Percentiles rank a stretch among this genome's conserved stretches.
phyloP scores from a whole-genome alignment of 345 rosid genomes.

The Acer saccharum region DNA sequence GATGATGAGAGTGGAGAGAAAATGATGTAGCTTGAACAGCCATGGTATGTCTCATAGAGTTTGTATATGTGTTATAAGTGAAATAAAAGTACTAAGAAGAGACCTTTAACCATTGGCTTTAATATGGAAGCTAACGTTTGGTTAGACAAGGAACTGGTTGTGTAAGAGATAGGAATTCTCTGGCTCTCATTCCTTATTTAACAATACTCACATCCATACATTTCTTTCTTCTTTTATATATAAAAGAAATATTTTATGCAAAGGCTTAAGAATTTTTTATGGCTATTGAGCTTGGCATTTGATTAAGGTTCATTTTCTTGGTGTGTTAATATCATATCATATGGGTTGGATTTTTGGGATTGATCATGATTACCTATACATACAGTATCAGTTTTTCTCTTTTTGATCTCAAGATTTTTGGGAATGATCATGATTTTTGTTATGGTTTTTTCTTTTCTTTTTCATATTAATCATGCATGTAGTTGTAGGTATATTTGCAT shows the following conservation, averaged over 20 bases:
- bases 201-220: constrained; percentile 1
- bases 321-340: too few species aligned
- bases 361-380: too few species aligned
- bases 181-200: constrained; percentile 34
- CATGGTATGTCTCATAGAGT: constrained; percentile 26
- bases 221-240: neutral
- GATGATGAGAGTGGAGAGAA: constrained; percentile 23
- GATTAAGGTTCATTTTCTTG: too few species aligned
- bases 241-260: neutral
- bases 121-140: neutral
- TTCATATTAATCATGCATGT: neutral
- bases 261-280: neutral
- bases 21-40: constrained; percentile 36
- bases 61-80: neutral
- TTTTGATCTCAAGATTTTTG: too few species aligned
- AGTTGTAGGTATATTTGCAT: neutral
- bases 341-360: too few species aligned
- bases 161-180: constrained; percentile 33
- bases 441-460: too few species aligned
- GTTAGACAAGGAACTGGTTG: neutral
- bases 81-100: constrained; percentile 5
- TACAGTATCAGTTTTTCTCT: too few species aligned
- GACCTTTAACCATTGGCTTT: constrained; percentile 30
- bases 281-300: neutral
- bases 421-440: too few species aligned